Percentiles rank a stretch among this genome's conserved stretches.
phyloP scores from a whole-genome alignment of 108 stramenopile species.

The Nitzschia palea region DNA sequence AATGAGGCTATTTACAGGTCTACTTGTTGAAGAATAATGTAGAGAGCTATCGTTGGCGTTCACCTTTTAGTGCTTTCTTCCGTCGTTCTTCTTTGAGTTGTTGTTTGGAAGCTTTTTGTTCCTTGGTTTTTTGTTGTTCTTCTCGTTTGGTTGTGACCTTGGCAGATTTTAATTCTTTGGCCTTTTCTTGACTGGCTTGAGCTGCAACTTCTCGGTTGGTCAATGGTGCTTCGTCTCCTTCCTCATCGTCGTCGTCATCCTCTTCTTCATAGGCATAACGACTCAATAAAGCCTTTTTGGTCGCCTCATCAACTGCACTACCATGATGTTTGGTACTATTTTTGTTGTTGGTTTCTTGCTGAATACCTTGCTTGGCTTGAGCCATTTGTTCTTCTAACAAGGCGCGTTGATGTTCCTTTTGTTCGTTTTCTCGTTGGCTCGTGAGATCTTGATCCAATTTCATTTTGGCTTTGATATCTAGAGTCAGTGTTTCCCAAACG shows the following conservation, averaged over 20 bases:
- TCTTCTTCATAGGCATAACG: slow-evolving; percentile 79
- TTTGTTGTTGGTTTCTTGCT: slow-evolving; percentile 13
- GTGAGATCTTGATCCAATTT: slow-evolving; percentile 27
- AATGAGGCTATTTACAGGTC: no score
- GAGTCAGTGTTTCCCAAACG: slow-evolving; percentile 50
- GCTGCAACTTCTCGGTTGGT: slow-evolving; percentile 60
- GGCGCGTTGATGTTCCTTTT: slow-evolving; percentile 33
- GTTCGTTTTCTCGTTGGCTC: slow-evolving; percentile 32
- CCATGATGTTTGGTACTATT: slow-evolving; percentile 18
- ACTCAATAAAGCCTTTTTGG: slow-evolving; percentile 65
- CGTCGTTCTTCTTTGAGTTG: slow-evolving; percentile 60
- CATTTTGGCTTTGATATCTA: slow-evolving; percentile 43
- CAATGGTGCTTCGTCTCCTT: slow-evolving; percentile 27
- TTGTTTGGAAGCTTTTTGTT: slow-evolving; percentile 55
- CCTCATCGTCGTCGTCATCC: slow-evolving; percentile 38
- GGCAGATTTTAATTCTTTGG: slow-evolving; percentile 32
- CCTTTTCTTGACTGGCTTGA: slow-evolving; percentile 29
- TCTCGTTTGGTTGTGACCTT: slow-evolving; percentile 61
- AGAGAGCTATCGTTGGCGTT: slow-evolving; percentile 49
- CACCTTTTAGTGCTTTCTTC: slow-evolving; percentile 50
- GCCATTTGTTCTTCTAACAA: slow-evolving; percentile 56
- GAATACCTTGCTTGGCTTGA: slow-evolving; percentile 47
- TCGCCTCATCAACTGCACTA: slow-evolving; percentile 49
- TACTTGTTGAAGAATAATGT: no score
- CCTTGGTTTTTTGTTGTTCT: slow-evolving; percentile 71